Percentiles rank a stretch among this genome's conserved stretches.
Conservation (phyloP, 805 yeast genomes). For the Barnettozyma sp. region DNA sequence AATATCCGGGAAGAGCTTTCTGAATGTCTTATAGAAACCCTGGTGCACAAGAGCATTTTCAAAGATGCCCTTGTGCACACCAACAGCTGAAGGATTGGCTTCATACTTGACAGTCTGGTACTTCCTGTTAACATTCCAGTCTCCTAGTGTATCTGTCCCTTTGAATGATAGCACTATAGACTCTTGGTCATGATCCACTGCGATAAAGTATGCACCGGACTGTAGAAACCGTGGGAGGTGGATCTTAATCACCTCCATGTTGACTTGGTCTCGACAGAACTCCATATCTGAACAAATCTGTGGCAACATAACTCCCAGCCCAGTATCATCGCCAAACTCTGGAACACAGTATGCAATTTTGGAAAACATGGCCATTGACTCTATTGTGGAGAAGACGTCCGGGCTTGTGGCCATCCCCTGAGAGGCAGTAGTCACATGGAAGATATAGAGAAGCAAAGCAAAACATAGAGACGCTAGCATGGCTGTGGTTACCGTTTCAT, state of each 20-base stretch:
- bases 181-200: constrained; percentile 1
- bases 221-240: constrained; percentile 4
- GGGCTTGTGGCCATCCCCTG: not conserved
- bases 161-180: constrained; percentile 3
- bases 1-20: constrained; percentile 34
- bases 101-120: constrained; percentile 3
- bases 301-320: too few relatives aligned
- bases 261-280: constrained; percentile 3
- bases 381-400: not conserved
- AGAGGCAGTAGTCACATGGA: too few relatives aligned
- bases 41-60: constrained; percentile 39
- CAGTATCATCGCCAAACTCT: too few relatives aligned
- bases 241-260: constrained; percentile 1
- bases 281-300: constrained; percentile 13
- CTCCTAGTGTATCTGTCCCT: constrained; percentile 6
- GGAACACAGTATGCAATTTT: constrained; percentile 20
- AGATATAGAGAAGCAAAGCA: too few relatives aligned
- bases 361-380: constrained; percentile 12
- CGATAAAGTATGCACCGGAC: constrained; percentile 8
- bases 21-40: constrained; percentile 49
- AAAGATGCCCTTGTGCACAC: not conserved
- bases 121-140: constrained; percentile 5
- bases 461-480: too few relatives aligned
- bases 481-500: too few relatives aligned
- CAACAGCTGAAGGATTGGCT: not conserved